Evolutionary conservation across 345 rosid species (phyloP), one percentile per base, ranked within the genome.

Genomic region (Conringia planisiliqua): DNA sequence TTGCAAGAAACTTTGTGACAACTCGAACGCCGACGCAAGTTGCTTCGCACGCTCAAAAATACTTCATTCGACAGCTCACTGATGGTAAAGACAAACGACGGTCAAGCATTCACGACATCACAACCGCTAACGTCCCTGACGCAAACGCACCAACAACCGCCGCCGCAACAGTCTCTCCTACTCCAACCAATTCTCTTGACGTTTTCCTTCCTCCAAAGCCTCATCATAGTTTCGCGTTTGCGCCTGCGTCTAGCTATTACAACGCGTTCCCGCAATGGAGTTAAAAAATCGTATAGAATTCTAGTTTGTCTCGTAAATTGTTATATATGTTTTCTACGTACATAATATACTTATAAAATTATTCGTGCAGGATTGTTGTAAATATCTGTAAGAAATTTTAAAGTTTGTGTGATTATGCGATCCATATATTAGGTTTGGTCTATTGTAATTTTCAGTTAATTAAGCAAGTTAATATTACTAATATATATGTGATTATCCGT

Each of bases 21-120:
- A 86, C 92, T 11, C 76, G 97, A 74, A 94, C 98, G 3, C 93
- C 98, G 2, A 91, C 98, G 18, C 97, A 94, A 68, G 98, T 94
- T 3, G 98, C 98, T 39, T 91, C 97, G 20, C 98, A 94, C 76
- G 97, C 99, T 40, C 99, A 95, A 56, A 95, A 95, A 80, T 95
- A 95, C 76, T 95, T 92, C 48, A 92, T 95, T 76, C 75, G 99
- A 83, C 99, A 95, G 72, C 90, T 84, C 68, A 86, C 97, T 0
- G 96, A 93, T 43, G 86, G 97, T 61, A 95, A 95, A 73, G 99
- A 95, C 62, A 95, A 92, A 89, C 82, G 95, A 57, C 83, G 99
- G 75, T 93, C 99, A 14, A 94, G 99, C 82, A 94, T 94, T 75
- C 99, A 94, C 74, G 99, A 94, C 72, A 94, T 94, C 61, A 94